phyloP scores from a whole-genome alignment of 441 rosid genomes.

The Viola pubescens region DNA sequence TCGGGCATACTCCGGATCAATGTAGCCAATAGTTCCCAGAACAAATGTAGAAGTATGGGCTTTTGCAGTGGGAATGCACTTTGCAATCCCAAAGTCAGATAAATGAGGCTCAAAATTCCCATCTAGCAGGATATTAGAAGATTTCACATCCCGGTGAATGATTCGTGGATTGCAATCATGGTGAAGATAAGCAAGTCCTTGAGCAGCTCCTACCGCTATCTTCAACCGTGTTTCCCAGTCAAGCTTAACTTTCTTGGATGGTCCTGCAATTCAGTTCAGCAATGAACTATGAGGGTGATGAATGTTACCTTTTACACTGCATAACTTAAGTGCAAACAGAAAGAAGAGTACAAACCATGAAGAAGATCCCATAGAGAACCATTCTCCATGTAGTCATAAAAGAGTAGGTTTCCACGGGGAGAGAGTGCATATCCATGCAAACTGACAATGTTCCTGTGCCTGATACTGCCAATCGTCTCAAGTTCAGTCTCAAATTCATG shows the following conservation, averaged over 20 bases:
- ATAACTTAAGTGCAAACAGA: not conserved
- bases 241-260: constrained; percentile 70
- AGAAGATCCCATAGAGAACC: constrained; percentile 97
- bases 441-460: constrained; percentile 86
- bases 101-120: constrained; percentile 76
- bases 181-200: constrained; percentile 93
- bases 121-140: constrained; percentile 81
- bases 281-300: not conserved
- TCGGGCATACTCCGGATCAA: constrained; percentile 92
- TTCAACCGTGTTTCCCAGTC: constrained; percentile 89
- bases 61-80: constrained; percentile 59
- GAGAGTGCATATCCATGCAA: constrained; percentile 83
- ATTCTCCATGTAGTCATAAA: constrained; percentile 92
- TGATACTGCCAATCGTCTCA: constrained; percentile 84
- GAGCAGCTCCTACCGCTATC: constrained; percentile 87
- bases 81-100: constrained; percentile 91
- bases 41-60: constrained; percentile 81
- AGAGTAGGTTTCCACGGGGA: constrained; percentile 75
- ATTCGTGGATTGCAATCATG: constrained; percentile 91
- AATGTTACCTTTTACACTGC: too few species aligned
- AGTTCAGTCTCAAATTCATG: constrained; percentile 88
- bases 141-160: constrained; percentile 81
- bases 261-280: constrained; percentile 32
- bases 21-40: constrained; percentile 89
- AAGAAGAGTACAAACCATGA: constrained; percentile 54